Conservation (phyloP, 305 asterid genomes). For the Fraxinus platypoda region DNA sequence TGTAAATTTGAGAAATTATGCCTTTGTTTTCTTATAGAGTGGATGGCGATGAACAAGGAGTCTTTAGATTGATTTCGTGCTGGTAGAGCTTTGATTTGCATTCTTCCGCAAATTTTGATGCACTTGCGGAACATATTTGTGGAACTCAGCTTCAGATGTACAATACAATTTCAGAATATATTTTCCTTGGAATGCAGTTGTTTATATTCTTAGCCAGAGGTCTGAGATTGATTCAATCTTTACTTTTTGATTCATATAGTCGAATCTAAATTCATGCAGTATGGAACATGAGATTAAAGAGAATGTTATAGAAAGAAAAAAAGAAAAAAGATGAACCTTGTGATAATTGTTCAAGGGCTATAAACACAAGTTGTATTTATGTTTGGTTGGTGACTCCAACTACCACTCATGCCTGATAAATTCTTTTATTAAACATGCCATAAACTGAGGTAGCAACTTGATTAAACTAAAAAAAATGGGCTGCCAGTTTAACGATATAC, state of each 20-base stretch:
- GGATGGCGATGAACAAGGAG: slow-evolving; percentile 53
- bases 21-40: slow-evolving; percentile 79
- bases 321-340: not conserved
- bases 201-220: not conserved
- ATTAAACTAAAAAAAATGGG: too few species aligned
- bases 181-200: not conserved
- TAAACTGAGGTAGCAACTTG: too few species aligned
- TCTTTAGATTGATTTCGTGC: slow-evolving; percentile 32
- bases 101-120: slow-evolving; percentile 50
- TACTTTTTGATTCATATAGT: too few species aligned
- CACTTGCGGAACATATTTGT: slow-evolving; percentile 42
- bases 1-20: slow-evolving; percentile 80
- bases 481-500: too few species aligned
- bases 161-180: not conserved
- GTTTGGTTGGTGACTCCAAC: not conserved
- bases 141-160: slow-evolving; percentile 26
- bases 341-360: not conserved
- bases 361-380: not conserved
- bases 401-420: not conserved
- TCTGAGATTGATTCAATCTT: not conserved
- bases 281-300: not conserved
- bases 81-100: slow-evolving; percentile 21
- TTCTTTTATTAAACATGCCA: too few species aligned
- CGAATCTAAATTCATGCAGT: not conserved
- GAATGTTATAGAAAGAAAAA: too few species aligned